Conservation (phyloP, 1,284 basidiomycete genomes). For the Porogramme epimiltina region DNA sequence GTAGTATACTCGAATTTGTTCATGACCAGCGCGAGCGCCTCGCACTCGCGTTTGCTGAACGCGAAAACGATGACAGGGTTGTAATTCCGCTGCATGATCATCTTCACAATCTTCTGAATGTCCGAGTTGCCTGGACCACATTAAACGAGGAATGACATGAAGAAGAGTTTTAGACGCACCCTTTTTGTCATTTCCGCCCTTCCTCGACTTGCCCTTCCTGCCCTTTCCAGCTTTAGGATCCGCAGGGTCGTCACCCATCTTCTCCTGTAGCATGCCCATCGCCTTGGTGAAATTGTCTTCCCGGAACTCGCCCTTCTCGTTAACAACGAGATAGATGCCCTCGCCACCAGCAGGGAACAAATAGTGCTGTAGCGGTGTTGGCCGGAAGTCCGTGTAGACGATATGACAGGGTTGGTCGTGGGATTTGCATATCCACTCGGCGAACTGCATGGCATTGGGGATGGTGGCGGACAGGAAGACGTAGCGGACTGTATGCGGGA, state of each 20-base stretch:
- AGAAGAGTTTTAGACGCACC: conserved; percentile 45
- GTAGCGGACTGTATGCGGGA: conserved; percentile 95
- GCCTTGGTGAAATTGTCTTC: conserved; percentile 99
- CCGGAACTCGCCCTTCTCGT: conserved; percentile 95
- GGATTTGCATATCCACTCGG: conserved; percentile 97
- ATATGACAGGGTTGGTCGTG: conserved; percentile 99
- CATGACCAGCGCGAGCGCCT: conserved; percentile 88
- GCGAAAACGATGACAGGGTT: conserved; percentile 99
- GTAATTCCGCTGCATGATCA: conserved; percentile 98
- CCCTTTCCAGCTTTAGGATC: conserved; percentile 82
- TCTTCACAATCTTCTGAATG: conserved; percentile 97
- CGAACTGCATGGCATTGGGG: conserved; percentile 99
- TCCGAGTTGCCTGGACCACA: conserved; percentile 75
- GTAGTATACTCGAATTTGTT: conserved; percentile 97
- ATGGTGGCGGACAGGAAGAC: conserved; percentile 99
- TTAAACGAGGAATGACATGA: neutral
- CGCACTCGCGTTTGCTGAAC: conserved; percentile 98
- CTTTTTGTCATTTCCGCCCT: conserved; percentile 89
- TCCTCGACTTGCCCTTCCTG: conserved; percentile 87
- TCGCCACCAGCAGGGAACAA: conserved; percentile 96
- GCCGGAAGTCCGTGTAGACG: conserved; percentile 98
- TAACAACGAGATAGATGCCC: conserved; percentile 97
- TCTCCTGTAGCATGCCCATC: conserved; percentile 90
- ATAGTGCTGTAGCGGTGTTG: conserved; percentile 98
- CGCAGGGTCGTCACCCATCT: conserved; percentile 91